Evolutionary conservation across 208 protist species (phyloP), one percentile per base, ranked within the genome.

Genomic region (Angomonas deanei): DNA sequence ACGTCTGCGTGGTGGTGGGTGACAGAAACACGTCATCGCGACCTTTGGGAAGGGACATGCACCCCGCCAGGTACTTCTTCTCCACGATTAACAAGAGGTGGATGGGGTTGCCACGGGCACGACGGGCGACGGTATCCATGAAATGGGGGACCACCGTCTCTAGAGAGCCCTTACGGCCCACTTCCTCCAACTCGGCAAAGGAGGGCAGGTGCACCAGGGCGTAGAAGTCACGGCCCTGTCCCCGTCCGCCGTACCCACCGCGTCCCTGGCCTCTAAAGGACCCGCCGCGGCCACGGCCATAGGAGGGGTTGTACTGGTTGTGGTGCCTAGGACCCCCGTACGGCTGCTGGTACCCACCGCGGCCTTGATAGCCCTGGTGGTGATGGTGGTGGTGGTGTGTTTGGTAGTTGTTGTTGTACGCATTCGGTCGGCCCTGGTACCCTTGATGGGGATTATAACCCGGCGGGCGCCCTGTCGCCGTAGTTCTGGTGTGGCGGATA

Each of bases 21-120:
- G 84, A 84, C 0, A 93, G 70, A 39, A 93, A 64, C 10, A 89
- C 59, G 62, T 93, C 86, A 24, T 93, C 76, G 10, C 56, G 63
- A 38, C 64, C 59, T 27, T 68, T 72, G 11, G 86, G 86, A 26
- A 88, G 59, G 31, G 82, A 89, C 42, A 93, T 60, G 42, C 74
- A 77, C 23, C 76, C 86, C 0, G 79, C 86, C 30, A 83, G 62
- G 71, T 84, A 88, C 48, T 77, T 48, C 57, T 78, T 82, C 24
- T 71, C 81, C 30, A 91, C 71, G 10, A 93, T 54, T 6, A 89
- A 66, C 11, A 93, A 61, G n/a, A 82, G 54, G 19, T 74, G 77
- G 15, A 91, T 34, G 34, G 69, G 53, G 30, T 66, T 32, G 27
- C 70, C 60, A n/a, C 70, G 68, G 0, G 66, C 63, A 17, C 69